These are phyloP conservation scores for Solanum bulbocastanum DNA, from an alignment of 257 asterid species.

Conservation along the genomic window DNA sequence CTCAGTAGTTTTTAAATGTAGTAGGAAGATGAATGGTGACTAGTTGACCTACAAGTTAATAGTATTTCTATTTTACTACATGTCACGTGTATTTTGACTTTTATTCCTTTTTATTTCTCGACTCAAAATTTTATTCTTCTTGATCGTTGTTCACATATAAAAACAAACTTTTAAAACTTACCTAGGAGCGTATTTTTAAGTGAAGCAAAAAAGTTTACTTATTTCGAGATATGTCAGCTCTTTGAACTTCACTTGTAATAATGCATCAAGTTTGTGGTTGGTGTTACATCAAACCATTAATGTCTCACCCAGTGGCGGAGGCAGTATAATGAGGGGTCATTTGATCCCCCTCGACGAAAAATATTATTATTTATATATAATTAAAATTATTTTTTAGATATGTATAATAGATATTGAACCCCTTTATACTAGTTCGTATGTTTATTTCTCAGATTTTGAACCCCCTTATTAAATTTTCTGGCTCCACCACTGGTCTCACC, in stretches of 20 bases:
- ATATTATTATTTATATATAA: too few relatives aligned
- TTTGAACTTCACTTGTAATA: too few relatives aligned
- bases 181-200: background rate
- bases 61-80: background rate
- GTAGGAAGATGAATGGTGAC: background rate
- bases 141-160: background rate
- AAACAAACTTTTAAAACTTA: background rate
- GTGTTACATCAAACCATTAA: too few relatives aligned
- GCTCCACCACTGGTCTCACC: too few relatives aligned
- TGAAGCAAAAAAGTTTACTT: background rate
- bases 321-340: too few relatives aligned
- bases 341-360: too few relatives aligned
- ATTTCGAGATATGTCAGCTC: background rate
- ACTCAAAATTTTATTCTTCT: background rate
- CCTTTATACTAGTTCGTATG: too few relatives aligned
- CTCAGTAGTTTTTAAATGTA: too few relatives aligned
- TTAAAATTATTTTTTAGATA: too few relatives aligned
- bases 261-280: background rate
- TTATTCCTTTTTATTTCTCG: background rate
- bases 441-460: too few relatives aligned
- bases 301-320: background rate
- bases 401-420: too few relatives aligned
- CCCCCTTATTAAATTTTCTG: too few relatives aligned
- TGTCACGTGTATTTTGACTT: background rate
- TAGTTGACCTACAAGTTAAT: background rate